Base-by-base conservation (phyloP, 768 basidiomycete species). In the Psilocybe subaeruginosa region DNA sequence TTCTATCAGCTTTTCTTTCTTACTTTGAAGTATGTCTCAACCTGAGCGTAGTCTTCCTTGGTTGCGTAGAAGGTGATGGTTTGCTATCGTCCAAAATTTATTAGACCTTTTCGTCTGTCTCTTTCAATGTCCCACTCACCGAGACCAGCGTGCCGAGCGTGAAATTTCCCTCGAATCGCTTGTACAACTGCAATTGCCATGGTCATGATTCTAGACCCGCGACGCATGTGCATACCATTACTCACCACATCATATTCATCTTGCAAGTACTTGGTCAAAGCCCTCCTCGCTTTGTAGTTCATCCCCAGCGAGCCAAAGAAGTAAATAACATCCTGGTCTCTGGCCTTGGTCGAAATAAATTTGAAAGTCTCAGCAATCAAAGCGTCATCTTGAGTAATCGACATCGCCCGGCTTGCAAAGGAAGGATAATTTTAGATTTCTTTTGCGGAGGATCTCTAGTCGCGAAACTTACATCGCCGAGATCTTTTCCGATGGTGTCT, bases 21-120 rank as follows among this genome's bases (percentile, higher is more conserved):
- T 72, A 87, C 90, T 80, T 88, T 83, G 81, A 95, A 98, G 81
- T 93, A 97, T 3, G 75, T 82, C 54, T 82, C 81, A 12, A 86
- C 80, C 19, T 78, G 79, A 54, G 86, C 75, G 45, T 83, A 80
- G 75, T 97, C 96, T 60, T 84, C 73, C 63, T 88, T 76, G 19
- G 84, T 85, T n/a, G 89, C 85, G 58, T 96, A 78, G 31, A 75
- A 74, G 29, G 72, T 70, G 72, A 78, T 75, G 2, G 78, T 71
- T 56, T 64, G 66, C 78, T 79, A 31, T 3, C 3, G 41, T 29
- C 48, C 53, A 14, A 5, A n/a, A 64, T 27, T 60, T 30, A 35
- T 12, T 43, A 27, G 11, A 12, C 51, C 14, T 48, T 39, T 33
- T 54, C 11, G 33, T 35, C 2, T 17, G 39, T 52, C 12, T 19